Base-by-base conservation (phyloP, 371 early-diverging fungal species). In the Apophysomyces sp. region DNA sequence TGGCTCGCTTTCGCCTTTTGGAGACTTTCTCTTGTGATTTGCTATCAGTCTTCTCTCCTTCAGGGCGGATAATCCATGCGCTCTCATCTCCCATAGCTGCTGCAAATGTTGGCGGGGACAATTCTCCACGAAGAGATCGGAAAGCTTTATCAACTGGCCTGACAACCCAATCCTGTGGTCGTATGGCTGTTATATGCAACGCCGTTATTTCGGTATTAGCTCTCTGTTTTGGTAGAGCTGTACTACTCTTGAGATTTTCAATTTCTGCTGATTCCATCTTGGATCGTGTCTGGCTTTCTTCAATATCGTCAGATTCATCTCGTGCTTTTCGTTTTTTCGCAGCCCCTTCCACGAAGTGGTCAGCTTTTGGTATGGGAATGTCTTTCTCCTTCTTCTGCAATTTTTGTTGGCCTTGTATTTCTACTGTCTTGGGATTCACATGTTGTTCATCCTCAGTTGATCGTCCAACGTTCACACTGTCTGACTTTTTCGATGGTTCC, bases 71-170 rank as follows among this genome's bases (percentile, higher is more conserved):
- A 13, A 18, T 34, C 76, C 76, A 76, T 6, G 58, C 27, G 26
- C 59, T 64, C 29, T 36, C 37, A 44, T 76, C 67, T 9, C 67
- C 64, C 12, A 76, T 56, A 32, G 71, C 65, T 18, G 73, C 68
- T 36, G 63, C 31, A 53, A 62, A 68, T 4, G 76, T 76, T 0
- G 68, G 66, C 15, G 76, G 76, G 13, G 76, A 76, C 15, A 67
- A 16, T n/a, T 71, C 66, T 6, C 76, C 76, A 26, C 71, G 73
- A n/a, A 76, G 55, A 0, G 76, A 76, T 41, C 64, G 62, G 12
- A 41, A 55, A 3, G 71, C 59, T 16, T 63, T 49, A 4, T 56
- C 41, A 0, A 64, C n/a, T 1, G 68, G 41, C 49, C 60, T 51
- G 4, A 69, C 61, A 4, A 61, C 18, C 76, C 76, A 76, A 26